These are phyloP conservation scores for Avena eriantha DNA, from an alignment of 176 grass and related monocot species.

Conservation along the genomic window DNA sequence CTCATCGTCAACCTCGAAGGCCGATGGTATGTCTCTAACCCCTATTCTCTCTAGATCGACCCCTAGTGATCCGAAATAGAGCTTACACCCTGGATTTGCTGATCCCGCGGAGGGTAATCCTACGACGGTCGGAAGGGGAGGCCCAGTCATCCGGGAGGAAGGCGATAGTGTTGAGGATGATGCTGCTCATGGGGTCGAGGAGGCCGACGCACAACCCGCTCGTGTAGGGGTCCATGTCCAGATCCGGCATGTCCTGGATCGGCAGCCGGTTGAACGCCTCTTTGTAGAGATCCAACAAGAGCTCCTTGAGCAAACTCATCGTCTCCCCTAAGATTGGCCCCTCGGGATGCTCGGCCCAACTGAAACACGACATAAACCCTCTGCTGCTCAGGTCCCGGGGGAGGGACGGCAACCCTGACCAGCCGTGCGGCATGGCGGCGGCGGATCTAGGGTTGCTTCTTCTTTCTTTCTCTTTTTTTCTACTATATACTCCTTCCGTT, in stretches of 20 bases:
- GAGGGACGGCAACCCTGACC: not conserved
- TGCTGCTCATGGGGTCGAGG: not conserved
- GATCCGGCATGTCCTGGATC: not conserved
- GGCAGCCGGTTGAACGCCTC: not conserved
- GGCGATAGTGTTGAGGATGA: not conserved
- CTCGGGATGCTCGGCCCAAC: not conserved
- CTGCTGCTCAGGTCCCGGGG: not conserved
- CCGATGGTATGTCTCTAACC: no score
- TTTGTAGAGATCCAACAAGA: not conserved
- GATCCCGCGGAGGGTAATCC: no score
- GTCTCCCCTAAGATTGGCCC: not conserved
- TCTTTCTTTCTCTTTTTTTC: slow-evolving; percentile 43
- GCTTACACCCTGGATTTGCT: no score
- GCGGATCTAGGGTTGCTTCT: not conserved
- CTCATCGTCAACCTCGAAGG: no score
- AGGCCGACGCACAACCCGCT: not conserved
- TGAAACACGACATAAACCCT: not conserved
- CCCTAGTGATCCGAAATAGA: no score
- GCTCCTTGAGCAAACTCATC: not conserved
- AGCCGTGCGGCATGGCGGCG: not conserved
- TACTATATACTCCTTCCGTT: no score
- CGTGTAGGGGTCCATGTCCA: not conserved
- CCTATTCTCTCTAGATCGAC: no score
- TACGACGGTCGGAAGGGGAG: no score
- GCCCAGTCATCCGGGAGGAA: no score